Conservation (phyloP, 1,284 basidiomycete species). For the Papiliotrema flavescens region DNA sequence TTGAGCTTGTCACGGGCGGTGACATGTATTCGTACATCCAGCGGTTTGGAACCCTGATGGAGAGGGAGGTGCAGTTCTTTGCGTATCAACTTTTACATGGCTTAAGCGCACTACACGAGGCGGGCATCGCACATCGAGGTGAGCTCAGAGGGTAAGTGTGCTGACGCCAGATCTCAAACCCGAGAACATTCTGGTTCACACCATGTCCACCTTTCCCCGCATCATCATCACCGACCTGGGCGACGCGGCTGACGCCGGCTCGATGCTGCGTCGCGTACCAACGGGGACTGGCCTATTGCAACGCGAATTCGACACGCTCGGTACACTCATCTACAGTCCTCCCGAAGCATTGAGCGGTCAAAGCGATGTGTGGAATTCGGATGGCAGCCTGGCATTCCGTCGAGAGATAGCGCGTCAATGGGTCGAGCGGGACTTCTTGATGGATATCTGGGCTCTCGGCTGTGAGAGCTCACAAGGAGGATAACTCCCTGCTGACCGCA, state of each 20-base stretch:
- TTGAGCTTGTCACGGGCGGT: conserved; percentile 61
- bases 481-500: no score
- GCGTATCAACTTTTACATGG: conserved; percentile 73
- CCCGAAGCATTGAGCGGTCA: conserved; percentile 11
- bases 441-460: conserved; percentile 27
- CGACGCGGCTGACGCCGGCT: conserved; percentile 23
- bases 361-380: conserved; percentile 3
- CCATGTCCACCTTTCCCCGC: conserved; percentile 72
- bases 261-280: conserved; percentile 4
- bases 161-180: conserved; percentile 72
- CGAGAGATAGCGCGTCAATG: conserved; percentile 10
- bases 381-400: conserved; percentile 1
- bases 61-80: conserved; percentile 77
- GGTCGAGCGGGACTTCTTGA: conserved; percentile 15
- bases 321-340: conserved; percentile 18
- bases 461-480: no score
- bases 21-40: conserved; percentile 75
- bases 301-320: neutral
- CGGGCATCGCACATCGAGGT: conserved; percentile 59
- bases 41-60: conserved; percentile 56
- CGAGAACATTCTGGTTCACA: conserved; percentile 75
- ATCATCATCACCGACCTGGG: conserved; percentile 83
- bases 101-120: conserved; percentile 67
- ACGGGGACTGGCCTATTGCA: neutral
- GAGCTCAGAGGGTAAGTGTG: conserved; percentile 76